Evolutionary conservation across 2,329 filamentous ascomycete species (phyloP).

Genomic region (Pseudogymnoascus sp.): DNA sequence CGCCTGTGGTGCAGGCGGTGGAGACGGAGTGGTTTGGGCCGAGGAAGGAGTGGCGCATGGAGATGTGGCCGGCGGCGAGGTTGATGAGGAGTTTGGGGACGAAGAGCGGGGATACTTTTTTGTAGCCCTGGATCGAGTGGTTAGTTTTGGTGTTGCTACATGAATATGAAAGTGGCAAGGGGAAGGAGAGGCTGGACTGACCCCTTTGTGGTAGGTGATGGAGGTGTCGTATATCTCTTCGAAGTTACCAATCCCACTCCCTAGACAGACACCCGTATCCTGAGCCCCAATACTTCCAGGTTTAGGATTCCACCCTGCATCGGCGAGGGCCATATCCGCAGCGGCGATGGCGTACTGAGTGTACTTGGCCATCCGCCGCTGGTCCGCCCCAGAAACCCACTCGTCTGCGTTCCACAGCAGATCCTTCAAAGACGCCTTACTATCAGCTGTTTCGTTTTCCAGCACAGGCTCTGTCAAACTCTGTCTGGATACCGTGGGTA

Average conservation of each 20-base stretch:
- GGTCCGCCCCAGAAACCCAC: conserved; percentile 47
- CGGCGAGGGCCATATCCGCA: conserved; percentile 73
- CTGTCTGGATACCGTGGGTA: conserved; percentile 50
- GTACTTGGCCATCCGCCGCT: conserved; percentile 81
- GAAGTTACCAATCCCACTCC: conserved; percentile 91
- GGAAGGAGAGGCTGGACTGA: conserved; percentile 30
- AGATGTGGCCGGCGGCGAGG: conserved; percentile 86
- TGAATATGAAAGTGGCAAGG: not conserved
- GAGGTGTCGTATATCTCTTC: conserved; percentile 85
- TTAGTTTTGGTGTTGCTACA: not conserved
- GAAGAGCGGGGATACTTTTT: conserved; percentile 86
- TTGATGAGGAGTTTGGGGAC: conserved; percentile 92
- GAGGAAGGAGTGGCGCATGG: conserved; percentile 82
- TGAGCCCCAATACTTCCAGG: conserved; percentile 54
- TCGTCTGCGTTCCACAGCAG: conserved; percentile 43
- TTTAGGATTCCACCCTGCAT: conserved; percentile 62
- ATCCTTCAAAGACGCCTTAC: conserved; percentile 33
- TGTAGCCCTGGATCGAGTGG: conserved; percentile 61
- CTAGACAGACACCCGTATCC: conserved; percentile 81
- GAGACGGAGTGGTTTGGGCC: conserved; percentile 90
- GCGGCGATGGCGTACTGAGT: conserved; percentile 87
- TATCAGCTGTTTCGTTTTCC: conserved; percentile 24
- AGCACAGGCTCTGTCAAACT: conserved; percentile 6
- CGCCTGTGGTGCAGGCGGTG: conserved; percentile 92
- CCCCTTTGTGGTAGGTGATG: conserved; percentile 64